Evolutionary conservation across 139 green algal species (phyloP).

Genomic region (Gonium pectorale): DNA sequence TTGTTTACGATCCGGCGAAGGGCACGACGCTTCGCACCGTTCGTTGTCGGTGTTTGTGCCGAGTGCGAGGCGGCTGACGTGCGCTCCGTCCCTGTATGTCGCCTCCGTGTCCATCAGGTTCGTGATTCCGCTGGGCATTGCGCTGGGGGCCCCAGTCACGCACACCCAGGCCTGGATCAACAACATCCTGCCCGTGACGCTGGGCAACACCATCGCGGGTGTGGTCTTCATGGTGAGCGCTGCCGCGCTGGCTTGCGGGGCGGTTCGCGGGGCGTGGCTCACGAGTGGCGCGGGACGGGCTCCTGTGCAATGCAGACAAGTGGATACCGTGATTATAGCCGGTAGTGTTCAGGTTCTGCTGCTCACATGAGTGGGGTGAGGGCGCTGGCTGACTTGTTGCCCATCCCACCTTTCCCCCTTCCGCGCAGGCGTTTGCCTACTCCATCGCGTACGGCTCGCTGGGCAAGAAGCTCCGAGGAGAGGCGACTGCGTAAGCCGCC

Average conservation of each 20-base stretch:
- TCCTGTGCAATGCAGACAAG: not conserved
- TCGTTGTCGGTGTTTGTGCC: no score
- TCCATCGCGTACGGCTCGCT: constrained; percentile 27
- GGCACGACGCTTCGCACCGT: no score
- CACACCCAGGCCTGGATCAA: constrained; percentile 76
- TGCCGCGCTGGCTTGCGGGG: no score
- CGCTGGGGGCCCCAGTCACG: constrained; percentile 65
- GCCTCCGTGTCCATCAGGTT: constrained; percentile 77
- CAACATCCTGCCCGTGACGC: constrained; percentile 92
- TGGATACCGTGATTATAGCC: not conserved
- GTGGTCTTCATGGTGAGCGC: constrained; percentile 47
- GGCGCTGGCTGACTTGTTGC: not conserved
- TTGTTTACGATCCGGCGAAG: no score
- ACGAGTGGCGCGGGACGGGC: not conserved
- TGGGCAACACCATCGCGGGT: constrained; percentile 68
- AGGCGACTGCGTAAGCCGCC: no score
- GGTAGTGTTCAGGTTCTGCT: not conserved
- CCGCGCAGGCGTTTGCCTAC: constrained; percentile 33
- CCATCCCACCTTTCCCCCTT: not conserved
- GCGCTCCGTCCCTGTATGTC: no score
- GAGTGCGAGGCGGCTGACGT: no score
- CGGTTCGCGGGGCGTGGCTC: not conserved
- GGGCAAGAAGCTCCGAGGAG: no score
- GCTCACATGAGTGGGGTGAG: not conserved
- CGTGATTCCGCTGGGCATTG: constrained; percentile 76